A percentile compares a stretch with the other conserved stretches of the same genome.
Evolutionary conservation across 257 asterid species (phyloP).

Genomic region (Rehmannia glutinosa): DNA sequence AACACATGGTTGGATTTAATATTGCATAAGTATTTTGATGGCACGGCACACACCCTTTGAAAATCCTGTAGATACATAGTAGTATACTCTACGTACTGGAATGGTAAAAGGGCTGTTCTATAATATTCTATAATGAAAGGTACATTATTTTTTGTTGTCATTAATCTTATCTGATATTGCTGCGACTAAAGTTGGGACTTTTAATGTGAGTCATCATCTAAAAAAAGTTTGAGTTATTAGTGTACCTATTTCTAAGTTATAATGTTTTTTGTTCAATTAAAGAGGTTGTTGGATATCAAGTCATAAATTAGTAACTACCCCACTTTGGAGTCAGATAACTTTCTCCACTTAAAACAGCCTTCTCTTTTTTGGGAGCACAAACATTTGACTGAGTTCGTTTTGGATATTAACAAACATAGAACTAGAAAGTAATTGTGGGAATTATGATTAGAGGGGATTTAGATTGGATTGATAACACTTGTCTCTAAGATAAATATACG

Average conservation of each 20-base stretch:
- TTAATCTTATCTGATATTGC: background rate
- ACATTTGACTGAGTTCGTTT: background rate
- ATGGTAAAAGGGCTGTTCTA: background rate
- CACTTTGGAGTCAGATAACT: too few species aligned
- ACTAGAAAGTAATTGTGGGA: too few species aligned
- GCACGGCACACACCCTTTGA: too few species aligned
- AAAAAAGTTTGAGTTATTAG: background rate
- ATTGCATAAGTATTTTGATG: too few species aligned
- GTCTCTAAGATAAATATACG: too few species aligned
- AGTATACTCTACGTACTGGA: too few species aligned
- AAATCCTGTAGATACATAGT: too few species aligned
- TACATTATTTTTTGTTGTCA: background rate
- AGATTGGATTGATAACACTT: too few species aligned
- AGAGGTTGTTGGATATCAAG: slow-evolving; percentile 15
- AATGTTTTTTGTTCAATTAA: background rate
- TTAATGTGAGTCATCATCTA: slow-evolving; percentile 1
- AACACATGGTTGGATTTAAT: too few species aligned
- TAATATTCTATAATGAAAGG: background rate
- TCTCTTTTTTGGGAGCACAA: background rate
- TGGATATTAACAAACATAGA: too few species aligned
- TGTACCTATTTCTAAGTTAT: background rate
- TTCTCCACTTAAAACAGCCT: too few species aligned
- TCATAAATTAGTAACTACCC: slow-evolving; percentile 20
- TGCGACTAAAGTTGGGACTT: background rate
- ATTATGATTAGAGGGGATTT: too few species aligned